A percentile compares a stretch with the other conserved stretches of the same genome.
Evolutionary conservation across 2,329 filamentous ascomycete species (phyloP).

Genomic region (Moelleriella libera): DNA sequence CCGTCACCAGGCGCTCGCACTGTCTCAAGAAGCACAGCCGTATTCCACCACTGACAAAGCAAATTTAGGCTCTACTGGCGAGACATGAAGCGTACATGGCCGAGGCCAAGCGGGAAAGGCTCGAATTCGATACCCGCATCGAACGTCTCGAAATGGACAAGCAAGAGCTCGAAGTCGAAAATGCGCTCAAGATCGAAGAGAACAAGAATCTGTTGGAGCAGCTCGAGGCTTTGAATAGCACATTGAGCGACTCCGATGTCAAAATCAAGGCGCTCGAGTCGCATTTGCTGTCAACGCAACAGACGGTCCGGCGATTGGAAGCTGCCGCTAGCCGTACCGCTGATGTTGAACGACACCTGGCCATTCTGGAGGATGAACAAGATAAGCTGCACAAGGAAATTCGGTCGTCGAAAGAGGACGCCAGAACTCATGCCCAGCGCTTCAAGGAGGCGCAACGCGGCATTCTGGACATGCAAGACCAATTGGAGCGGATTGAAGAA

Average conservation of each 20-base stretch:
- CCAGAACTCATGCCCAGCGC: slow-evolving; percentile 62
- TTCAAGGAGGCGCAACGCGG: slow-evolving; percentile 78
- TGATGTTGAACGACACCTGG: slow-evolving; percentile 68
- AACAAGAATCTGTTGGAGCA: slow-evolving; percentile 72
- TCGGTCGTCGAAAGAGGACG: slow-evolving; percentile 54
- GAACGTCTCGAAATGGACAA: slow-evolving; percentile 65
- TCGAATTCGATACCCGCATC: slow-evolving; percentile 57
- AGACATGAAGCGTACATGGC: slow-evolving; percentile 92
- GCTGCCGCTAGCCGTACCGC: slow-evolving; percentile 60
- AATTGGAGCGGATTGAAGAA: slow-evolving; percentile 76
- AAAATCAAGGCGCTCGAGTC: slow-evolving; percentile 66
- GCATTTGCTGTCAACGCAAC: slow-evolving; percentile 63
- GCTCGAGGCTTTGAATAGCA: slow-evolving; percentile 69
- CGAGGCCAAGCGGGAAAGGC: slow-evolving; percentile 76
- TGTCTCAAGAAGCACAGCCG: neutral
- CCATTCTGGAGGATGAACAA: slow-evolving; percentile 70
- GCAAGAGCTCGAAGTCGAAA: slow-evolving; percentile 57
- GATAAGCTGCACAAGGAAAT: slow-evolving; percentile 55
- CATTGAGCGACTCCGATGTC: slow-evolving; percentile 66
- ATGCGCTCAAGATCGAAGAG: slow-evolving; percentile 66
- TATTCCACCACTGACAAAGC: no score
- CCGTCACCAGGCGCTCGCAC: neutral
- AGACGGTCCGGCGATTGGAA: slow-evolving; percentile 62
- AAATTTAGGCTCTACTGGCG: slow-evolving; percentile 68
- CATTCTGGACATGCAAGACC: slow-evolving; percentile 66